Conservation (phyloP, 2,329 filamentous ascomycete genomes). For the Clarireedia sp. region DNA sequence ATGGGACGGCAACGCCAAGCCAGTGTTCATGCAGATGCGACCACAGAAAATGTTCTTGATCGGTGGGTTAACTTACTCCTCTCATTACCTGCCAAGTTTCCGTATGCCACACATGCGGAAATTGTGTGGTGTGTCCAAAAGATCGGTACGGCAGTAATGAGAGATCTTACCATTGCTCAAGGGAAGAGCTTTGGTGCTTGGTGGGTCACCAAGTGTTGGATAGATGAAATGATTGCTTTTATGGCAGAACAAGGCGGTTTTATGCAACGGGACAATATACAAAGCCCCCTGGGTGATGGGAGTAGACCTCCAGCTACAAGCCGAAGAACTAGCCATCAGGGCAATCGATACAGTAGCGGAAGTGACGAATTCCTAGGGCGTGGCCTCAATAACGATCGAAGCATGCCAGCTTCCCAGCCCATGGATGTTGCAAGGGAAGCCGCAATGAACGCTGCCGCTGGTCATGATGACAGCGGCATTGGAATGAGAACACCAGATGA, state of each 20-base stretch:
- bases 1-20: slow-evolving; percentile 37
- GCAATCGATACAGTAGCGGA: slow-evolving; percentile 26
- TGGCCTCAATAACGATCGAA: slow-evolving; percentile 15
- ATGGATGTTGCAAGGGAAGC: slow-evolving; percentile 37
- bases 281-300: slow-evolving; percentile 24
- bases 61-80: slow-evolving; percentile 69
- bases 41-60: slow-evolving; percentile 63
- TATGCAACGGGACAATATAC: slow-evolving; percentile 50
- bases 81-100: slow-evolving; percentile 61
- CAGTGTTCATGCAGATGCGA: slow-evolving; percentile 33
- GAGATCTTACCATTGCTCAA: slow-evolving; percentile 71
- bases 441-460: slow-evolving; percentile 38
- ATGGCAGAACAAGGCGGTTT: slow-evolving; percentile 87
- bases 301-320: slow-evolving; percentile 15
- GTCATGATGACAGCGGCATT: slow-evolving; percentile 67
- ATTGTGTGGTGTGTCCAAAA: slow-evolving; percentile 71
- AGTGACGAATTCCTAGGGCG: slow-evolving; percentile 27
- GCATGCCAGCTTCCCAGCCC: slow-evolving; percentile 20
- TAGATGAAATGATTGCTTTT: slow-evolving; percentile 91
- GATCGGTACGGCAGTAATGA: slow-evolving; percentile 67
- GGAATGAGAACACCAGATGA: slow-evolving; percentile 62
- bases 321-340: slow-evolving; percentile 22
- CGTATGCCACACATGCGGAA: slow-evolving; percentile 62
- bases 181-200: slow-evolving; percentile 80
- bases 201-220: slow-evolving; percentile 94